These are phyloP conservation scores for Fonsecaea pedrosoi DNA, from an alignment of 2,329 filamentous ascomycete genomes.

Conservation along the genomic window DNA sequence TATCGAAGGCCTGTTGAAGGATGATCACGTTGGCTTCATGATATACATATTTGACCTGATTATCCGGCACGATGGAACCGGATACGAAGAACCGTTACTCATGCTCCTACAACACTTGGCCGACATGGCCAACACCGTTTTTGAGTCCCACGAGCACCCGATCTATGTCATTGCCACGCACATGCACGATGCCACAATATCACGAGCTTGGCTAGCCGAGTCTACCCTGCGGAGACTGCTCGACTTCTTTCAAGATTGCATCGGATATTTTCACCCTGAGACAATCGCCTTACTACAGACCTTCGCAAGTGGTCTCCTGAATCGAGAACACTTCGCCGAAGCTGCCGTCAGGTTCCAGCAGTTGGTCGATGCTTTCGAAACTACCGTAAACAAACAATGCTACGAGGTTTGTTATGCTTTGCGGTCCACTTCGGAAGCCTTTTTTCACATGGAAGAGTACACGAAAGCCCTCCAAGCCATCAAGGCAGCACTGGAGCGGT, in stretches of 20 bases:
- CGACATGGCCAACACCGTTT: slow-evolving; percentile 37
- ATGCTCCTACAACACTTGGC: slow-evolving; percentile 38
- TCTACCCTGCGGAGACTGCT: slow-evolving; percentile 36
- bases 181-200: slow-evolving; percentile 33
- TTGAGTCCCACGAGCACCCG: slow-evolving; percentile 35
- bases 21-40: slow-evolving; percentile 40
- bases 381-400: slow-evolving; percentile 35
- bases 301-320: slow-evolving; percentile 39
- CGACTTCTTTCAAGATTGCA: slow-evolving; percentile 41
- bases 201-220: slow-evolving; percentile 37
- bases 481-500: slow-evolving; percentile 36
- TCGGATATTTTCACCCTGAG: slow-evolving; percentile 40
- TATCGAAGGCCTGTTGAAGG: slow-evolving; percentile 38
- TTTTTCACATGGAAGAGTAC: slow-evolving; percentile 38
- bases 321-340: slow-evolving; percentile 37
- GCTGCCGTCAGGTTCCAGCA: slow-evolving; percentile 40
- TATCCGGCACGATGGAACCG: slow-evolving; percentile 39
- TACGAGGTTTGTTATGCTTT: slow-evolving; percentile 41
- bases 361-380: slow-evolving; percentile 39
- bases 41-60: slow-evolving; percentile 41
- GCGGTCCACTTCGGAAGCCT: slow-evolving; percentile 39
- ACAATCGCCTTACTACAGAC: slow-evolving; percentile 40
- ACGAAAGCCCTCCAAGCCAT: slow-evolving; percentile 36
- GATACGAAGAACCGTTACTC: slow-evolving; percentile 39
- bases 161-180: slow-evolving; percentile 38